These are phyloP conservation scores for Naganishia vishniacii DNA, from an alignment of 768 basidiomycete species.

Conservation along the genomic window DNA sequence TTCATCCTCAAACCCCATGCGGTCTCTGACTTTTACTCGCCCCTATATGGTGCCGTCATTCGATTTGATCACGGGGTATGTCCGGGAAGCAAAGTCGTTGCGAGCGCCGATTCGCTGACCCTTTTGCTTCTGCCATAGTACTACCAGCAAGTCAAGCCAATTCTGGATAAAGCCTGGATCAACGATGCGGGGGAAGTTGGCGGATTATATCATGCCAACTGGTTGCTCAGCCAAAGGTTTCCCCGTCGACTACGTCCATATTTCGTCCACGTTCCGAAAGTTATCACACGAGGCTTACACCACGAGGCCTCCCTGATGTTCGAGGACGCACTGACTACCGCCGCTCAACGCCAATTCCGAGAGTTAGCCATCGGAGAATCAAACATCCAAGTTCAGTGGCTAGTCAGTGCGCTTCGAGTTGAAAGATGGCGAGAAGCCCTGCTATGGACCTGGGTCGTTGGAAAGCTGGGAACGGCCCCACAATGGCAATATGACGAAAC, in stretches of 20 bases:
- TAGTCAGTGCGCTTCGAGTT: conserved; percentile 37
- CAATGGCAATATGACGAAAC: conserved; percentile 23
- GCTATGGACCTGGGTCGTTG: conserved; percentile 46
- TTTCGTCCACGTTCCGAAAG: conserved; percentile 44
- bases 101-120: background rate
- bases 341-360: conserved; percentile 38
- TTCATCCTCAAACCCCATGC: conserved; percentile 41
- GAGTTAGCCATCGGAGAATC: conserved; percentile 40
- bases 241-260: conserved; percentile 41
- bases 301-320: conserved; percentile 46
- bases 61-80: conserved; percentile 36
- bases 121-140: conserved; percentile 22
- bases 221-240: conserved; percentile 37
- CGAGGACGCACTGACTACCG: conserved; percentile 34
- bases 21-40: conserved; percentile 38
- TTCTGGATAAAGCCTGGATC: conserved; percentile 37
- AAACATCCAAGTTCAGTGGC: conserved; percentile 45
- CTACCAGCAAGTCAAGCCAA: conserved; percentile 38
- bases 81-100: background rate
- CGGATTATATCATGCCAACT: conserved; percentile 45
- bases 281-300: conserved; percentile 42
- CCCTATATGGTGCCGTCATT: conserved; percentile 42
- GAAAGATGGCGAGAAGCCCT: conserved; percentile 47
- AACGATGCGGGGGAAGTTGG: conserved; percentile 42
- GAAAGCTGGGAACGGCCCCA: conserved; percentile 33